Conservation (phyloP, 306 rosid species). For the Castanea crenata region DNA sequence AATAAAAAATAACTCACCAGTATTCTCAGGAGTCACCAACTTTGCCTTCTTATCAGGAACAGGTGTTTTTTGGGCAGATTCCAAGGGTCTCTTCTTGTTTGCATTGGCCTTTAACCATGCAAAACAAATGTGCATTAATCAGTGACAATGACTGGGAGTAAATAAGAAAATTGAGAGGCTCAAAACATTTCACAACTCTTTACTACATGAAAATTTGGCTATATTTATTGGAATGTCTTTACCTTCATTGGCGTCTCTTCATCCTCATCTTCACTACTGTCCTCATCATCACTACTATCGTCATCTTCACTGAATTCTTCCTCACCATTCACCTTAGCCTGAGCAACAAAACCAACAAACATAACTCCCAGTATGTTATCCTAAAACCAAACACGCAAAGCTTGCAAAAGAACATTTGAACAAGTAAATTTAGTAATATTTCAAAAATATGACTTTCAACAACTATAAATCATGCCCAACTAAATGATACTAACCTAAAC, state of each 20-base stretch:
- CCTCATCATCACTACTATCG: slow-evolving; percentile 27
- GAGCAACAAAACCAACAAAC: slow-evolving; percentile 8
- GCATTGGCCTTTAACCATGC: slow-evolving; percentile 33
- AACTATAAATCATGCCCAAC: background rate
- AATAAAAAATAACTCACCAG: slow-evolving; percentile 35
- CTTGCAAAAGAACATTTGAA: background rate
- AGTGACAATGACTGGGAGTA: slow-evolving; percentile 3
- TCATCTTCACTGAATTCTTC: slow-evolving; percentile 30
- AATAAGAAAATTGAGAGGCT: background rate
- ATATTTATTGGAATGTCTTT: background rate
- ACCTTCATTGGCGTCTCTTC: slow-evolving; percentile 59
- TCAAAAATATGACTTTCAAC: background rate
- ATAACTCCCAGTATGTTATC: background rate
- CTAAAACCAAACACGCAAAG: background rate
- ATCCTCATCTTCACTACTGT: slow-evolving; percentile 37
- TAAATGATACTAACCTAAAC: background rate
- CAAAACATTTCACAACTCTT: too few relatives aligned
- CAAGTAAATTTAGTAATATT: background rate
- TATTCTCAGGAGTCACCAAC: slow-evolving; percentile 59
- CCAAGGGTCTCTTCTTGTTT: slow-evolving; percentile 46
- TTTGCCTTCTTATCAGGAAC: slow-evolving; percentile 55
- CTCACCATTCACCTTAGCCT: slow-evolving; percentile 30
- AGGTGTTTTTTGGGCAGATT: slow-evolving; percentile 41
- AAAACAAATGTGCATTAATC: background rate
- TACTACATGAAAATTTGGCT: too few relatives aligned